phyloP scores from a whole-genome alignment of 352 stramenopile species.

The Phytophthora boehmeriae region DNA sequence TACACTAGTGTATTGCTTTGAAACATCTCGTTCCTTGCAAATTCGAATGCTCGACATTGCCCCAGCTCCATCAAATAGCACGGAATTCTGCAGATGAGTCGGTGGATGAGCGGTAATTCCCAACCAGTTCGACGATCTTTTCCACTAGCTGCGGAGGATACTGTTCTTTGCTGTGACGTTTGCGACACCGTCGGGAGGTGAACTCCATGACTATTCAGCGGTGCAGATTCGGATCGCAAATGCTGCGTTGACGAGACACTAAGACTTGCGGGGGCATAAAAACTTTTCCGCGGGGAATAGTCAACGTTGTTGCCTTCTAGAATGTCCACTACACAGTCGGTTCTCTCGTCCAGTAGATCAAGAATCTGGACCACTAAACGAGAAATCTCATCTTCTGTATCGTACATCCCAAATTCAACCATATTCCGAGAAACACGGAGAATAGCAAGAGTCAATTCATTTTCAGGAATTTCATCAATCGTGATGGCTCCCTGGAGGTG shows the following conservation, averaged over 20 bases:
- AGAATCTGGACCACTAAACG: constrained; percentile 33
- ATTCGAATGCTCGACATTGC: constrained; percentile 38
- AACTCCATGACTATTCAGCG: constrained; percentile 4
- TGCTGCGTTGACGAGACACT: constrained; percentile 12
- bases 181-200: background rate
- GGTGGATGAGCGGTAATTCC: constrained; percentile 13
- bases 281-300: constrained; percentile 8
- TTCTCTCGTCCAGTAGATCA: constrained; percentile 50
- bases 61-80: constrained; percentile 39
- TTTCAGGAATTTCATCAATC: constrained; percentile 63
- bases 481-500: constrained; percentile 47
- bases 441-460: constrained; percentile 63
- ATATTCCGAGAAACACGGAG: constrained; percentile 61
- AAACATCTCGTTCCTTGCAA: constrained; percentile 32
- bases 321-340: constrained; percentile 34
- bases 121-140: constrained; percentile 18
- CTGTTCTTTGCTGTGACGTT: constrained; percentile 14
- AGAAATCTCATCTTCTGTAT: constrained; percentile 46
- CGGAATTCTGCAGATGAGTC: constrained; percentile 36
- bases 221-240: constrained; percentile 2
- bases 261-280: constrained; percentile 12
- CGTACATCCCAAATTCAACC: constrained; percentile 73
- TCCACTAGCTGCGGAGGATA: constrained; percentile 10
- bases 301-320: constrained; percentile 7
- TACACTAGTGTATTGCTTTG: constrained; percentile 23